Evolutionary conservation across 2,329 filamentous ascomycete species (phyloP).

Genomic region (Calonectria pseudoreteaudii): DNA sequence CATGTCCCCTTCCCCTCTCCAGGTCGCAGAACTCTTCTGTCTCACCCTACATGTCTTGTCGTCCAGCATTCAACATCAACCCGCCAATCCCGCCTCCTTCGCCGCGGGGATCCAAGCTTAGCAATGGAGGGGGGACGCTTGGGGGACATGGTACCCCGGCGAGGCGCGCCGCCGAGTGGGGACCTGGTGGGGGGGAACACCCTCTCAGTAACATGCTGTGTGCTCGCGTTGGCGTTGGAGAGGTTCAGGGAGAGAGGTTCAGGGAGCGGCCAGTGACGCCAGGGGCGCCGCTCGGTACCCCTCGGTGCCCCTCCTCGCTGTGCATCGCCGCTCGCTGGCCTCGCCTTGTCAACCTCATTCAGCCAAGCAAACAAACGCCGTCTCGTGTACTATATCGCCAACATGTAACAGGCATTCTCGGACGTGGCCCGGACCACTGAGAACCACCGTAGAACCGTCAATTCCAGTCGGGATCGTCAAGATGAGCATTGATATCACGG

Average conservation of each 20-base stretch:
- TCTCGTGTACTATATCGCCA: neutral
- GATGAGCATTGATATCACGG: slow-evolving; percentile 18
- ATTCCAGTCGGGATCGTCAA: slow-evolving; percentile 21
- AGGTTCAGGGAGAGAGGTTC: neutral
- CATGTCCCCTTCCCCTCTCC: neutral
- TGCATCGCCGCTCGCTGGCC: slow-evolving; percentile 14
- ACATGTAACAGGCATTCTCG: neutral
- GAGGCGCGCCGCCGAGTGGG: slow-evolving; percentile 42
- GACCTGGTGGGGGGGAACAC: slow-evolving; percentile 36
- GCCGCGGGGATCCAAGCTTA: slow-evolving; percentile 31
- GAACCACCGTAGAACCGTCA: neutral
- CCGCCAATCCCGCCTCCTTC: slow-evolving; percentile 29
- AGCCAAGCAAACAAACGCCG: slow-evolving; percentile 8
- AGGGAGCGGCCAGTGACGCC: slow-evolving; percentile 33
- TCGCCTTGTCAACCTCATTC: slow-evolving; percentile 12
- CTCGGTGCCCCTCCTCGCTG: slow-evolving; percentile 31
- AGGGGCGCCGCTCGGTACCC: slow-evolving; percentile 27
- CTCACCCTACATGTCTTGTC: neutral
- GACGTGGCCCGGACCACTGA: neutral
- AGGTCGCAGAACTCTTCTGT: neutral
- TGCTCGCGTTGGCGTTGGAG: neutral
- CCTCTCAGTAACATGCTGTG: slow-evolving; percentile 10
- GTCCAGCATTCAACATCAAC: neutral
- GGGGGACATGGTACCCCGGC: slow-evolving; percentile 33
- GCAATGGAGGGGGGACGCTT: slow-evolving; percentile 25